These are phyloP conservation scores for Trichoderma sp. DNA, from an alignment of 2,329 filamentous ascomycete species.

Conservation along the genomic window DNA sequence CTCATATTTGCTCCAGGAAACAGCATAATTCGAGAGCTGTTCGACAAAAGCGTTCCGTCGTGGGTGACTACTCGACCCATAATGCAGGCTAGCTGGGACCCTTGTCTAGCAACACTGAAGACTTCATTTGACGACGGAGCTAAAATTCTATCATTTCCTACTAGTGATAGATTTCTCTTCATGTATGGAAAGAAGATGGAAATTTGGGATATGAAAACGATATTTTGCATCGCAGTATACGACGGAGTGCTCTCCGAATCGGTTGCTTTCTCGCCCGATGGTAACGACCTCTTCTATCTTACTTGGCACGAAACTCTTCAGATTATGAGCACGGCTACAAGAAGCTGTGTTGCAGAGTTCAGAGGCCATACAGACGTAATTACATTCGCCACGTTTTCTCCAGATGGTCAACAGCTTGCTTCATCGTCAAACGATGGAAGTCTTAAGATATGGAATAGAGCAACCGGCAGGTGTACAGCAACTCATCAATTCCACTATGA, in stretches of 20 bases:
- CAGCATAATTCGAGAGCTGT: slow-evolving; percentile 31
- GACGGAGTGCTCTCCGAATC: background rate
- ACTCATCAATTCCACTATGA: background rate
- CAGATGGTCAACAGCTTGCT: background rate
- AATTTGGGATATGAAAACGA: background rate
- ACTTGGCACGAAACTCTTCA: background rate
- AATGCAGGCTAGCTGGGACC: background rate
- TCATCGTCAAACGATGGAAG: background rate
- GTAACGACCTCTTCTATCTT: background rate
- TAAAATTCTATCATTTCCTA: fast-evolving
- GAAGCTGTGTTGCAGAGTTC: background rate
- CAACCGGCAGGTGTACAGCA: background rate
- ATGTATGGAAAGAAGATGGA: background rate
- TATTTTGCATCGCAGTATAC: background rate
- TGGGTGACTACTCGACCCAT: slow-evolving; percentile 30
- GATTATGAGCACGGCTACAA: background rate
- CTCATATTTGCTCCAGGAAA: slow-evolving; percentile 35
- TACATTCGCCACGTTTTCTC: background rate
- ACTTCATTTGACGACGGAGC: fast-evolving
- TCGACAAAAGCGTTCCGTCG: slow-evolving; percentile 22
- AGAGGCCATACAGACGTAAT: background rate
- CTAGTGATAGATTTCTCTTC: background rate
- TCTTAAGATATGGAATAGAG: background rate
- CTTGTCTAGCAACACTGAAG: background rate
- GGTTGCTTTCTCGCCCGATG: background rate